Evolutionary conservation across 1,284 basidiomycete genomes (phyloP).

Genomic region (Calocybe gambosa): DNA sequence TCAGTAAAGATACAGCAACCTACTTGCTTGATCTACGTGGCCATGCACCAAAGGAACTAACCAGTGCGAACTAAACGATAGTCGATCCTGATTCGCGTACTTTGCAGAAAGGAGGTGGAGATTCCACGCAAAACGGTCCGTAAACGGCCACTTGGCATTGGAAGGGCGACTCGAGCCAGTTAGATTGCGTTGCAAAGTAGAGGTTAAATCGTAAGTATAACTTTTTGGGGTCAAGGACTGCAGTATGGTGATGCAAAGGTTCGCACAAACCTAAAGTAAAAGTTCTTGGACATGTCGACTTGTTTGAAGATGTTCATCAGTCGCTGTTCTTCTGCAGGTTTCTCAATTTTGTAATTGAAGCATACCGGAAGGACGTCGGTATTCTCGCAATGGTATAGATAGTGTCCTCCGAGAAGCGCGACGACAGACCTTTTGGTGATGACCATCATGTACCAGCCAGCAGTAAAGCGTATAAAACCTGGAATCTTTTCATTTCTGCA

Average conservation of each 20-base stretch:
- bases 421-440: conserved; percentile 91
- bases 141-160: conserved; percentile 58
- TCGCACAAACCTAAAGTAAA: conserved; percentile 85
- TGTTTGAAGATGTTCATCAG: conserved; percentile 93
- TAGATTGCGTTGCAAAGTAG: conserved; percentile 92
- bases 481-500: background rate
- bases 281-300: conserved; percentile 97
- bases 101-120: conserved; percentile 79
- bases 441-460: conserved; percentile 88
- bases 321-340: conserved; percentile 77
- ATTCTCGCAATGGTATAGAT: conserved; percentile 95
- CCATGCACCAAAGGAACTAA: conserved; percentile 92
- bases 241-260: background rate
- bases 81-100: conserved; percentile 36
- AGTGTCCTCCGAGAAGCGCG: conserved; percentile 92
- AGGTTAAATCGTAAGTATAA: conserved; percentile 96
- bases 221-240: conserved; percentile 34
- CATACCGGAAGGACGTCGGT: conserved; percentile 79
- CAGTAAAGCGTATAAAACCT: conserved; percentile 90
- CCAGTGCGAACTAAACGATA: conserved; percentile 70
- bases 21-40: conserved; percentile 97
- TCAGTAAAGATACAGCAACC: conserved; percentile 27
- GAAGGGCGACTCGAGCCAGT: conserved; percentile 46
- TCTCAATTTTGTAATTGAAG: conserved; percentile 73
- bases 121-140: conserved; percentile 96